Evolutionary conservation across 768 basidiomycete species (phyloP).

Genomic region (Scleroderma bovista): DNA sequence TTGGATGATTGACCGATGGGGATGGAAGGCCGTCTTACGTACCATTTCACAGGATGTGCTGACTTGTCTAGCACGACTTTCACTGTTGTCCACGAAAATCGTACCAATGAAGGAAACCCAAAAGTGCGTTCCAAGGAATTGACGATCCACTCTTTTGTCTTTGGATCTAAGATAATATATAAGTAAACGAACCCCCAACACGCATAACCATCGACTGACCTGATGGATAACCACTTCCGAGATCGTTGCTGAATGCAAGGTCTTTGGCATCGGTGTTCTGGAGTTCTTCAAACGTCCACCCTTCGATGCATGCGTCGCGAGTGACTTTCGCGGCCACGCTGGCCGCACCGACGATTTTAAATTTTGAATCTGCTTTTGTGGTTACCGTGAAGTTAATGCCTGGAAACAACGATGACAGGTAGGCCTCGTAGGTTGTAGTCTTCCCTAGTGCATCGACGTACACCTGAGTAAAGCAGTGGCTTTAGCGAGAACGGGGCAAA

Average conservation of each 20-base stretch:
- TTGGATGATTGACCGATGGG: not conserved
- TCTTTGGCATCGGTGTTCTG: slow-evolving; percentile 12
- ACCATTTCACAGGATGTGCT: slow-evolving; percentile 83
- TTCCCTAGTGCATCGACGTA: slow-evolving; percentile 95
- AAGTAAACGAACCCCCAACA: not conserved
- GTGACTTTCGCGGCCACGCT: slow-evolving; percentile 99
- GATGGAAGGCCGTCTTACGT: slow-evolving; percentile 1
- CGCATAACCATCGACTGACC: slow-evolving; percentile 38
- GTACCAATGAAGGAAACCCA: slow-evolving; percentile 83
- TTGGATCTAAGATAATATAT: slow-evolving; percentile 65
- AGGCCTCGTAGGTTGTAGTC: slow-evolving; percentile 77
- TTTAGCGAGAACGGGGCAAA: not conserved
- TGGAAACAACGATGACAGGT: slow-evolving; percentile 77
- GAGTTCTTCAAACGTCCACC: slow-evolving; percentile 76
- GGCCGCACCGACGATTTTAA: slow-evolving; percentile 95
- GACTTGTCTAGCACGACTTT: slow-evolving; percentile 78
- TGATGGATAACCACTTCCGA: slow-evolving; percentile 90
- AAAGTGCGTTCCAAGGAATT: slow-evolving; percentile 78
- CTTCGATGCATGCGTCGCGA: slow-evolving; percentile 82
- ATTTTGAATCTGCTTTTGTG: slow-evolving; percentile 92
- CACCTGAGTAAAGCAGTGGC: slow-evolving; percentile 42
- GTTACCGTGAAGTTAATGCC: slow-evolving; percentile 84
- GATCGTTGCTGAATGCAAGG: slow-evolving; percentile 9
- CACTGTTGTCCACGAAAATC: slow-evolving; percentile 95
- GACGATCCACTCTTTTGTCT: slow-evolving; percentile 84